A percentile compares a stretch with the other conserved stretches of the same genome.
These are phyloP conservation scores for Dalbergia oliveri DNA, from an alignment of 306 rosid species.

Conservation along the genomic window DNA sequence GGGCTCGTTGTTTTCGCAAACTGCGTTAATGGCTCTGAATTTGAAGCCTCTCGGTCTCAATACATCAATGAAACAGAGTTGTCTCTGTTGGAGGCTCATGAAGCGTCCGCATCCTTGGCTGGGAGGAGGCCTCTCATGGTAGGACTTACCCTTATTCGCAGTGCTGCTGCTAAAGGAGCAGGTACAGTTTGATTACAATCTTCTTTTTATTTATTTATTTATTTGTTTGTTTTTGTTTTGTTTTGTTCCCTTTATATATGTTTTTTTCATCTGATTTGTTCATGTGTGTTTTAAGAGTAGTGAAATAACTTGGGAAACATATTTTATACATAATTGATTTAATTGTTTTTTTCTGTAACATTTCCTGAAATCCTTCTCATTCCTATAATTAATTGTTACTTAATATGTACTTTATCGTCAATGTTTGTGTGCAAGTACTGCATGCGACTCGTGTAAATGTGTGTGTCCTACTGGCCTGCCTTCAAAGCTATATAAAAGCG, in stretches of 20 bases:
- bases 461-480: background rate
- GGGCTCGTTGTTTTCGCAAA: slow-evolving; percentile 45
- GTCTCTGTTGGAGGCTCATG: slow-evolving; percentile 60
- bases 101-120: slow-evolving; percentile 44
- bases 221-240: background rate
- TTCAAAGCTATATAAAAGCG: background rate
- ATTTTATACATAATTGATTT: background rate
- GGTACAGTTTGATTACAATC: slow-evolving; percentile 53
- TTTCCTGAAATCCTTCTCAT: background rate
- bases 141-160: slow-evolving; percentile 74
- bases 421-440: no score
- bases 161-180: slow-evolving; percentile 82
- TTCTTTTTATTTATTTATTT: background rate
- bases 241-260: no score
- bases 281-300: background rate
- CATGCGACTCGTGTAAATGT: no score
- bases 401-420: background rate
- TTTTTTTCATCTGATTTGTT: background rate
- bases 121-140: slow-evolving; percentile 56
- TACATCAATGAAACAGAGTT: slow-evolving; percentile 67
- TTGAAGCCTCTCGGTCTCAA: slow-evolving; percentile 31
- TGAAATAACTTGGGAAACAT: background rate
- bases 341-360: slow-evolving; percentile 2
- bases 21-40: slow-evolving; percentile 61
- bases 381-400: slow-evolving; percentile 1